Percentiles rank a stretch among this genome's conserved stretches.
These are phyloP conservation scores for Gautieria morchelliformis DNA, from an alignment of 768 basidiomycete species.

Conservation along the genomic window DNA sequence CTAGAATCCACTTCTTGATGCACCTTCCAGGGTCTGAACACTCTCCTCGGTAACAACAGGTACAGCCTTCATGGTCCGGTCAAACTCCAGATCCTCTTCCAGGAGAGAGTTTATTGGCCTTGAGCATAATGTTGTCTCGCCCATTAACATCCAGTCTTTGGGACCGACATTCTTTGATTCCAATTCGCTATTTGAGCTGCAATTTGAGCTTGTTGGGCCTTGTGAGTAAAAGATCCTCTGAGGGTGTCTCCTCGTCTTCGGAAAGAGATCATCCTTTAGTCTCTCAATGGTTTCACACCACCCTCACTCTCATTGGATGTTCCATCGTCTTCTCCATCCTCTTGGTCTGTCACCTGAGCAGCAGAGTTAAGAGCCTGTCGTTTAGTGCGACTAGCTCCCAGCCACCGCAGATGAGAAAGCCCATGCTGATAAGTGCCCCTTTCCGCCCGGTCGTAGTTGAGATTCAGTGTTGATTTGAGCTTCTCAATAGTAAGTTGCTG, in stretches of 20 bases:
- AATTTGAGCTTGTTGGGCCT: conserved; percentile 67
- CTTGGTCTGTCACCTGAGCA: neutral
- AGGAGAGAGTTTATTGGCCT: too few relatives aligned
- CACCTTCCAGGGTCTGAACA: conserved; percentile 75
- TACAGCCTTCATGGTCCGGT: too few relatives aligned
- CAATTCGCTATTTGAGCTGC: conserved; percentile 69
- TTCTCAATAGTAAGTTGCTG: conserved; percentile 71
- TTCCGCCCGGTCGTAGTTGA: conserved; percentile 36
- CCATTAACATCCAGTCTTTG: too few relatives aligned
- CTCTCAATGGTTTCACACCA: conserved; percentile 48
- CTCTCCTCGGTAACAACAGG: too few relatives aligned
- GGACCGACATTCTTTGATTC: too few relatives aligned
- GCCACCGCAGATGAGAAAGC: neutral
- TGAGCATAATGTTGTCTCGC: too few relatives aligned
- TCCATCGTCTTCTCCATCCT: conserved; percentile 4
- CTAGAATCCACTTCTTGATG: conserved; percentile 86
- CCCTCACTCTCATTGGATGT: conserved; percentile 15
- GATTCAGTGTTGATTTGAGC: conserved; percentile 52
- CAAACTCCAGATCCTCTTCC: too few relatives aligned
- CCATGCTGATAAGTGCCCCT: neutral
- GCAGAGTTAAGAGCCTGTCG: neutral
- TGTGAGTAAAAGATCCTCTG: conserved; percentile 57
- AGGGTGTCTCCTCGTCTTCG: too few relatives aligned
- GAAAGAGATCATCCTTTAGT: conserved; percentile 67
- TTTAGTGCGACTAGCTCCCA: neutral